phyloP scores from a whole-genome alignment of 257 asterid genomes.

The Solanum pennellii region DNA sequence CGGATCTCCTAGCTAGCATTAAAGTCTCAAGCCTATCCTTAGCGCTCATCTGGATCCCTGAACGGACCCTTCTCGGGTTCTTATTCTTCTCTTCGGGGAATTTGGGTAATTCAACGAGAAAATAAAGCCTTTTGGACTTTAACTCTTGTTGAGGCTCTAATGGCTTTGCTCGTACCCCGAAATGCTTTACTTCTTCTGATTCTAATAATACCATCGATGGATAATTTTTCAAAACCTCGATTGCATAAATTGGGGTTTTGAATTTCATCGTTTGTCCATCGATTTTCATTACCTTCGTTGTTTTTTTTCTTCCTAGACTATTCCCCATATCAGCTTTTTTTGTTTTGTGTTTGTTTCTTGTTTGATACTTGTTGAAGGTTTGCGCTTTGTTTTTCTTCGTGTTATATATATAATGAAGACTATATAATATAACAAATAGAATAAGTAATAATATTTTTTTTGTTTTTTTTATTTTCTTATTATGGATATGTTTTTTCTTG shows the following conservation, averaged over 20 bases:
- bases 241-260: conserved; percentile 50
- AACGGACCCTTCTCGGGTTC: conserved; percentile 52
- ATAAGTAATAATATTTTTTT: background rate
- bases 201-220: conserved; percentile 68
- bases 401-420: background rate
- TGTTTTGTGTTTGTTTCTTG: too few relatives aligned
- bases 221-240: conserved; percentile 38
- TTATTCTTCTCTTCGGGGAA: conserved; percentile 26
- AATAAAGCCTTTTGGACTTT: conserved; percentile 61
- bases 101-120: conserved; percentile 63
- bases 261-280: conserved; percentile 57
- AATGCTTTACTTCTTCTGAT: conserved; percentile 72
- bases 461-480: background rate
- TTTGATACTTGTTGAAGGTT: background rate
- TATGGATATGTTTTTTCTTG: background rate
- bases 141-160: conserved; percentile 63
- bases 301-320: conserved; percentile 51
- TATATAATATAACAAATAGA: background rate
- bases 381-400: background rate
- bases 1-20: conserved; percentile 66
- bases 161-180: conserved; percentile 72
- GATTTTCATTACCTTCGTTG: conserved; percentile 65
- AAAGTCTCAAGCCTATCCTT: conserved; percentile 86
- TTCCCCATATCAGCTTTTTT: conserved; percentile 43
- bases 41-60: conserved; percentile 87